Evolutionary conservation across 75 land plant genomes (phyloP).

Genomic region (Pseudotsuga menziesii): DNA sequence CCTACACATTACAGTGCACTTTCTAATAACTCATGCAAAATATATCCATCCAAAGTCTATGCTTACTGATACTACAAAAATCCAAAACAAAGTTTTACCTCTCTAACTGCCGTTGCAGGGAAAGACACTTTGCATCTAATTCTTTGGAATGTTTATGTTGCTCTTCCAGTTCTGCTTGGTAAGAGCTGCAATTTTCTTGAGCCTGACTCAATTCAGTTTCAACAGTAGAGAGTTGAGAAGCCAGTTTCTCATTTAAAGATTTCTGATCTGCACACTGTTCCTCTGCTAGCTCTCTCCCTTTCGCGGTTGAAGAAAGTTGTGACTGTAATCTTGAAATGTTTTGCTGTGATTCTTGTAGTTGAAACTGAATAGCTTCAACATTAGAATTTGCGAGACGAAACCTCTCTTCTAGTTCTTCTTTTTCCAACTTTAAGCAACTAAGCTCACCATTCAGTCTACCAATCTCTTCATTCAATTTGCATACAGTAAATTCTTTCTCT

Average conservation of each 20-base stretch:
- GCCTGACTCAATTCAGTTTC: slow-evolving; percentile 34
- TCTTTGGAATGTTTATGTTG: slow-evolving; percentile 45
- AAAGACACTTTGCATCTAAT: slow-evolving; percentile 58
- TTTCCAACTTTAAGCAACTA: slow-evolving; percentile 14
- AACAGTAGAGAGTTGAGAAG: slow-evolving; percentile 29
- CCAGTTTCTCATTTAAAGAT: slow-evolving; percentile 36
- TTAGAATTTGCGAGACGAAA: slow-evolving; percentile 24
- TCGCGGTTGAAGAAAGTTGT: slow-evolving; percentile 31
- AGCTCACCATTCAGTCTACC: slow-evolving; percentile 20
- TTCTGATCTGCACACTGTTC: slow-evolving; percentile 33
- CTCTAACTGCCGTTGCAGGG: slow-evolving; percentile 60
- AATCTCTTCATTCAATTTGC: slow-evolving; percentile 20
- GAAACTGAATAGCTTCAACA: slow-evolving; percentile 22
- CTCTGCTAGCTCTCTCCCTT: slow-evolving; percentile 24
- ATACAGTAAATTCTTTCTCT: slow-evolving; percentile 12
- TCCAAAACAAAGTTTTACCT: slow-evolving; percentile 30
- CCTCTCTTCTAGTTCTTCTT: slow-evolving; percentile 32
- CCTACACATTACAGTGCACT: neutral
- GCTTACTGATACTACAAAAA: neutral
- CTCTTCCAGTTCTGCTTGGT: slow-evolving; percentile 68
- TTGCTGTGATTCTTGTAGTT: slow-evolving; percentile 33
- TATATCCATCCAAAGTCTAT: neutral
- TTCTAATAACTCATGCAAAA: neutral
- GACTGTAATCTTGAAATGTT: slow-evolving; percentile 18
- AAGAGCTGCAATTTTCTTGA: slow-evolving; percentile 47